These are phyloP conservation scores for Lablab purpureus DNA, from an alignment of 306 rosid species.

Conservation along the genomic window DNA sequence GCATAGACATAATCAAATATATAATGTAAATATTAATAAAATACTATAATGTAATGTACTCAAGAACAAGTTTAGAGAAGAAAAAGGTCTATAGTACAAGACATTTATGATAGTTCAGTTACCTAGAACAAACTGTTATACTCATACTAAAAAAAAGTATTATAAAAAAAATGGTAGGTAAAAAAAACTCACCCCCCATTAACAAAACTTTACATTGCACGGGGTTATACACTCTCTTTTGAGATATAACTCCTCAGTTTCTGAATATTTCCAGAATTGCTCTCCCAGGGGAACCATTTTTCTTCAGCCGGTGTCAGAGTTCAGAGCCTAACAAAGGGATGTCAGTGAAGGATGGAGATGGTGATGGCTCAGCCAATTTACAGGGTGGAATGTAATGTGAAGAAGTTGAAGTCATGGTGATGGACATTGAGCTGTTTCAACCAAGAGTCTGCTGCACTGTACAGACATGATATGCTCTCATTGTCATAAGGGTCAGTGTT, in stretches of 20 bases:
- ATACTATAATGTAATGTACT: too few species aligned
- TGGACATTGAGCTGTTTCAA: constrained; percentile 70
- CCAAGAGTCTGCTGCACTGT: constrained; percentile 83
- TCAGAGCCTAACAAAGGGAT: constrained; percentile 31
- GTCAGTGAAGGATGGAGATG: constrained; percentile 10
- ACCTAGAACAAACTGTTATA: constrained; percentile 30
- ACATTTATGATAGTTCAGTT: constrained; percentile 20
- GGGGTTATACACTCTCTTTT: constrained; percentile 42
- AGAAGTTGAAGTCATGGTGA: constrained; percentile 88
- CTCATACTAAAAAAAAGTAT: neutral
- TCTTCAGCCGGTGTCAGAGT: constrained; percentile 37
- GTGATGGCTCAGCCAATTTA: constrained; percentile 39
- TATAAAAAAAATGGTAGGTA: constrained; percentile 9
- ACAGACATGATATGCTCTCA: constrained; percentile 54
- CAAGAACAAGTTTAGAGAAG: too few species aligned
- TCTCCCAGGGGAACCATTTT: constrained; percentile 25
- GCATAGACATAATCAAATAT: too few species aligned
- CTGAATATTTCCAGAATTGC: constrained; percentile 40
- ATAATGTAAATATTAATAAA: too few species aligned
- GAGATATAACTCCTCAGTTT: constrained; percentile 37
- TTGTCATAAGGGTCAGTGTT: constrained; percentile 56
- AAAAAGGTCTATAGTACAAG: constrained; percentile 36
- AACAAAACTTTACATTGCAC: constrained; percentile 24
- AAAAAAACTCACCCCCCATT: constrained; percentile 12
- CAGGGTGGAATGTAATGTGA: constrained; percentile 53